Conservation (phyloP, 192 early-diverging fungal genomes). For the Coemansia sp. region DNA sequence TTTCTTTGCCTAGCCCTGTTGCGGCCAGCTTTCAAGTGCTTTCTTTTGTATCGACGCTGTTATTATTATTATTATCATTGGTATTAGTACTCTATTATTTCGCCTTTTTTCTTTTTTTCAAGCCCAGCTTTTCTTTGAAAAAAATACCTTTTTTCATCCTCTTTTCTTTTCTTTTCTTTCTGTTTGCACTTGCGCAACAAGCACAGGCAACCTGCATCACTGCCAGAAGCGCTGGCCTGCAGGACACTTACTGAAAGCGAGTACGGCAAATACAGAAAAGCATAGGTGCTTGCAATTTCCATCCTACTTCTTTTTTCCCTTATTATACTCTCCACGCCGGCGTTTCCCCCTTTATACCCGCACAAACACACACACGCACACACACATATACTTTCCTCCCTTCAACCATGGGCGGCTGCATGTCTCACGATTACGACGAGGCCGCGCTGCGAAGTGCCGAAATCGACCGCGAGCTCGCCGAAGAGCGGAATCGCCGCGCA, state of each 20-base stretch:
- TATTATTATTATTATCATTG: conserved; percentile 6
- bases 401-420: conserved; percentile 51
- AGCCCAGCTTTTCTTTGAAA: not conserved
- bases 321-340: conserved; percentile 2
- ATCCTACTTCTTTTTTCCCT: not conserved
- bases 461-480: conserved; percentile 57
- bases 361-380: not conserved
- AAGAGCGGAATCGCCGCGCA: conserved; percentile 52
- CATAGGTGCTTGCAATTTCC: not conserved
- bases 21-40: not conserved
- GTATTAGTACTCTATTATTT: not conserved
- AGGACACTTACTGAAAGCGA: too few relatives aligned
- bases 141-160: not conserved
- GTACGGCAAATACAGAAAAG: not conserved
- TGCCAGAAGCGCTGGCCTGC: not conserved
- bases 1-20: conserved; percentile 3
- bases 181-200: not conserved
- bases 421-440: conserved; percentile 56
- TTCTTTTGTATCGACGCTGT: conserved; percentile 1
- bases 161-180: not conserved
- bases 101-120: not conserved
- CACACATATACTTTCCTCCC: too few relatives aligned
- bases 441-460: conserved; percentile 51
- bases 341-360: not conserved
- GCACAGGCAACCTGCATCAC: not conserved